Evolutionary conservation across 192 early-diverging fungal genomes (phyloP).

Genomic region (Coemansia sp.): DNA sequence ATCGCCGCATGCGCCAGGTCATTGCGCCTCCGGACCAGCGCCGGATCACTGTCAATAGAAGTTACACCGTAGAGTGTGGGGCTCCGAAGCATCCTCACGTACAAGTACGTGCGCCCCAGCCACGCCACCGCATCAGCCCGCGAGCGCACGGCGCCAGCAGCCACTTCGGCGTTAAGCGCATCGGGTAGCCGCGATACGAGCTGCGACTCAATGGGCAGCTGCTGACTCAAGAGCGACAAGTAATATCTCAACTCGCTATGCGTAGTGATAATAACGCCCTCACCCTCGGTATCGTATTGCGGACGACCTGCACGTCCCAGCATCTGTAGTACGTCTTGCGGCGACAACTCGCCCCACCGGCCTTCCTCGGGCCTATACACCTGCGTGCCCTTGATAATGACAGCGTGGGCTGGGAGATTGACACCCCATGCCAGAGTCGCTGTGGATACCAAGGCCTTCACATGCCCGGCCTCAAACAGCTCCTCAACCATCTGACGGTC

Average conservation of each 20-base stretch:
- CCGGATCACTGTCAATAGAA: slow-evolving; percentile 68
- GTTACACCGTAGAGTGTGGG: slow-evolving; percentile 81
- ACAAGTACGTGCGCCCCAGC: slow-evolving; percentile 95
- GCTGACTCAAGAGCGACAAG: slow-evolving; percentile 90
- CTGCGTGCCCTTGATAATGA: slow-evolving; percentile 98
- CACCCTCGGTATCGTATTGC: slow-evolving; percentile 93
- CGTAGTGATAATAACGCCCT: slow-evolving; percentile 95
- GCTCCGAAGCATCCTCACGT: slow-evolving; percentile 94
- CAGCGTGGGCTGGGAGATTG: slow-evolving; percentile 96
- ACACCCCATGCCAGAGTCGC: slow-evolving; percentile 99
- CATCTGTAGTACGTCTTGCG: slow-evolving; percentile 99
- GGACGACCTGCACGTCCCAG: slow-evolving; percentile 96
- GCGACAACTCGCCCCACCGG: slow-evolving; percentile 89
- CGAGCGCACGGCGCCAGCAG: slow-evolving; percentile 86
- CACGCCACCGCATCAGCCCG: slow-evolving; percentile 94
- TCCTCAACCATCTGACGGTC: slow-evolving; percentile 95
- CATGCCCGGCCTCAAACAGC: slow-evolving; percentile 85
- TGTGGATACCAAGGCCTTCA: slow-evolving; percentile 93
- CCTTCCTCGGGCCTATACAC: slow-evolving; percentile 97
- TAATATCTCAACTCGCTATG: slow-evolving; percentile 94
- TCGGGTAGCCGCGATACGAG: slow-evolving; percentile 85
- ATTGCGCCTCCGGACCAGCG: slow-evolving; percentile 80
- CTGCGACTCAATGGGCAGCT: slow-evolving; percentile 97
- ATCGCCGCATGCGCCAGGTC: slow-evolving; percentile 92
- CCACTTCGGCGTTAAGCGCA: slow-evolving; percentile 95